Percentiles rank a stretch among this genome's conserved stretches.
Conservation (phyloP, 768 basidiomycete species). For the Leccinellum rugosiceps region DNA sequence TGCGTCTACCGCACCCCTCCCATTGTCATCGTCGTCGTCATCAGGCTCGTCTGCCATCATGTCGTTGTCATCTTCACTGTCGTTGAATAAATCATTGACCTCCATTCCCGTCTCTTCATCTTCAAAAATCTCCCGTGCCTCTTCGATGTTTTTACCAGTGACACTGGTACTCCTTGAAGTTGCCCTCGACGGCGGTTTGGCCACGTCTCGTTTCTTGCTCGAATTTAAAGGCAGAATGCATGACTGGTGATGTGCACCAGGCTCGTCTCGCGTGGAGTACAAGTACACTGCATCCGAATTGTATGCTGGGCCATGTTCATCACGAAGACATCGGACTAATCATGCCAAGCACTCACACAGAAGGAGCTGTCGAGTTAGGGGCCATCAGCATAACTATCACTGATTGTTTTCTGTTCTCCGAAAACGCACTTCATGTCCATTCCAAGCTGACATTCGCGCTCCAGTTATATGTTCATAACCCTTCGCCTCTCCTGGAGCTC, state of each 20-base stretch:
- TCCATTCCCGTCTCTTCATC: slow-evolving; percentile 29
- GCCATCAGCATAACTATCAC: slow-evolving; percentile 10
- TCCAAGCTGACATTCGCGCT: slow-evolving; percentile 62
- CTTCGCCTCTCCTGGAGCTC: slow-evolving; percentile 33
- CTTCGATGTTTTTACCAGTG: slow-evolving; percentile 1
- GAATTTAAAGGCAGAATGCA: slow-evolving; percentile 32
- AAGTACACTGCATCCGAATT: slow-evolving; percentile 70
- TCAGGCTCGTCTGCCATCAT: slow-evolving; percentile 25
- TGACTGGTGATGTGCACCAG: slow-evolving; percentile 28
- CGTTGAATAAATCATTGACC: slow-evolving; percentile 28
- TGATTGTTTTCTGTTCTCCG: neutral
- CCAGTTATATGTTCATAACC: slow-evolving; percentile 70
- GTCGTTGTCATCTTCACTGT: slow-evolving; percentile 28
- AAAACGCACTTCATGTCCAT: slow-evolving; percentile 67
- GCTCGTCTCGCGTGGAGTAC: slow-evolving; percentile 69
- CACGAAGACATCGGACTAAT: slow-evolving; percentile 1
- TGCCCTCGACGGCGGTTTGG: neutral
- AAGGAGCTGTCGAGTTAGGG: slow-evolving; percentile 47
- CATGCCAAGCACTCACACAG: slow-evolving; percentile 46
- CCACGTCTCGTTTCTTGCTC: neutral
- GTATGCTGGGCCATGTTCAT: slow-evolving; percentile 49
- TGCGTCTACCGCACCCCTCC: slow-evolving; percentile 22
- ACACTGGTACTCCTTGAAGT: neutral
- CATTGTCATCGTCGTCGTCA: slow-evolving; percentile 34
- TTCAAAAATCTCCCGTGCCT: neutral